Base-by-base conservation (phyloP, 2,329 filamentous ascomycete species). In the Fusarium sp. region DNA sequence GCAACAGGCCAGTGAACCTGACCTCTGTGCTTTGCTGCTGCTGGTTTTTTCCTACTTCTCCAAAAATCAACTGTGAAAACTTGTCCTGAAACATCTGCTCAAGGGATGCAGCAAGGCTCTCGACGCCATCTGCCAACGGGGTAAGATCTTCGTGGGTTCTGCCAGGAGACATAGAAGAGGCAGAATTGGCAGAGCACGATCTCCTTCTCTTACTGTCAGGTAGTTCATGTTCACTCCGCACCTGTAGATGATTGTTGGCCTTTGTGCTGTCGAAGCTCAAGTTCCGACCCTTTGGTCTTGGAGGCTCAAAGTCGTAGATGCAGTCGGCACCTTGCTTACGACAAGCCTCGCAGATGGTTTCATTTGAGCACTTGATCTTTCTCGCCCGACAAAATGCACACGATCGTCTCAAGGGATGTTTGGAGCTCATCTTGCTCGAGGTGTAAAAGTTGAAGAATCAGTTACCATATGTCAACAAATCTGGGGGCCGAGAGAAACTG, bases 341-440 rank as follows among this genome's bases (percentile, higher is more conserved):
- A 51, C 81, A 82, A 33, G 81, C 81, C 63, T 82, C 80, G 75
- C 81, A 83, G 42, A 82, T 83, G 35, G 79, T 79, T 51, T 81
- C 81, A 70, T 82, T 82, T 60, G 80, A 82, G 68, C 81, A 83
- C 60, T 82, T 83, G 75, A 83, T 82, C 74, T 83, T 83, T 22
- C 81, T 77, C 33, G 81, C 80, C n/a, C 81, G 79, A 71, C 81
- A 83, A 59, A 82, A 83, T 60, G 80, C 78, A 71, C 81, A 83
- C 3, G 81, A 82, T 33, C 80, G 77, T 54, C 81, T 79, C 26
- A 82, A 63, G 4, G 81, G 79, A 42, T 82, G 80, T 62, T 81
- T 81, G 20, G 79, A 75, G 39, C 76, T 63, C 80, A 81, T 81
- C 47, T 55, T 76, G 64, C 63, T 65, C 44, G 48, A 47, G 45